Base-by-base conservation (phyloP, 192 early-diverging fungal species). In the Pecoramyces ruminantium region DNA sequence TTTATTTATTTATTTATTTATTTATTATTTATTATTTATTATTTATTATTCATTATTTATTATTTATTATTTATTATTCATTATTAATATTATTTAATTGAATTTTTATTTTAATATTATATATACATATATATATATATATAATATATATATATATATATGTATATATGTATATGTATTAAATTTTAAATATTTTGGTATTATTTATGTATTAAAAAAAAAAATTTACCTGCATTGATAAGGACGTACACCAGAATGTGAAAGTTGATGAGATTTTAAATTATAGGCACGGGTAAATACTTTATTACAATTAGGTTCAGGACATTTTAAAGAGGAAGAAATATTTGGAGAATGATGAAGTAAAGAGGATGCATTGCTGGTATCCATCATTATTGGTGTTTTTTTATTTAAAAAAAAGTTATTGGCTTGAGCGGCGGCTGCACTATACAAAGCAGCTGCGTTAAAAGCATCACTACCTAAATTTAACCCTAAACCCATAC, bases 261-360 rank as follows among this genome's bases (percentile, higher is more conserved):
- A 92, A 42, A 89, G 84, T 80, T 91, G 85, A 81, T 97, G 94
- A 0, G 92, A 92, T 83, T 91, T 91, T 34, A 97, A 87, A 83
- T 96, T 97, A 83, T 92, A 97, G 38, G 89, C 89, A 38, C 94
- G 87, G 0, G 93, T 91, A 84, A 97, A 97, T 67, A 86, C 84
- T 79, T 90, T 87, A 40, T 86, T 79, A 81, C 95, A 96, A 25
- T 89, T 82, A 12, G 89, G 85, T 34, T 34, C 30, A 34, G 30
- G 30, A 34, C 30, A 34, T 34, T 34, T 51, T 17, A 51, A 51
- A 21, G 42, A 51, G 13, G 42, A 51, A 51, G 42, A 51, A 1
- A 51, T 51, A 51, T 21, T 2, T 21, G 42, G 0, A 2, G 42
- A 14, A 51, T 17, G 42, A 51, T 51, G 42, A 51, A 21, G 42